Evolutionary conservation across 768 basidiomycete species (phyloP), one percentile per base, ranked within the genome.

Genomic region (Trametes coccinea): DNA sequence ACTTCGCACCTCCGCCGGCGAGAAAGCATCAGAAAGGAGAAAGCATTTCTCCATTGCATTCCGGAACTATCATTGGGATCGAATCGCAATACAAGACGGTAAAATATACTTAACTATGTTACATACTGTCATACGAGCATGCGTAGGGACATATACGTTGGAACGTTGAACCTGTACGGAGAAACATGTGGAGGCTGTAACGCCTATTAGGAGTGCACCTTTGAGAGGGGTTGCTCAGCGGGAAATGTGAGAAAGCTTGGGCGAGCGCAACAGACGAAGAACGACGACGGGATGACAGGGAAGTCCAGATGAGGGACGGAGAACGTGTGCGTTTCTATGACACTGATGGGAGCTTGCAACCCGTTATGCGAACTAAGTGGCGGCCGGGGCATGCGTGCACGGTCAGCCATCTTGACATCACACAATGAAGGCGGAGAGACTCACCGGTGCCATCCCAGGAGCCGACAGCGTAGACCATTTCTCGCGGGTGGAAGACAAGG

Each of bases 381-480:
- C n/a, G 61, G 54, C 46, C 1, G 2, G 2, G 1, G 34, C 34
- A 37, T 37, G 34, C 34, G 11, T 2, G 57, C 34, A 59, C 40
- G 48, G 60, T 66, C 56, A 62, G 63, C 50, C 31, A 58, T 17
- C 48, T 13, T 31, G n/a, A 27, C 37, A 11, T 37, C 14, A 30
- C 27, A 3, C 22, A 30, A 5, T 13, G 5, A 14, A 53, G 31
- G 48, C 29, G 30, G 14, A 22, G 16, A 33, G 22, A 72, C 75
- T 59, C 49, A 76, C 76, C 73, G 33, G 72, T 79, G 14, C 92
- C 91, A 71, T 93, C 91, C 52, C 87, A 82, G 46, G 83, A 82
- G 8, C 91, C 91, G 14, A 87, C 71, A 16, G 84, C 89, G 67
- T 85, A 90, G 64, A 94, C 72, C 93, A 94, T 93, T 73, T 95